phyloP scores from a whole-genome alignment of 805 yeast genomes.

The Saccharomyces kudriavzevii region DNA sequence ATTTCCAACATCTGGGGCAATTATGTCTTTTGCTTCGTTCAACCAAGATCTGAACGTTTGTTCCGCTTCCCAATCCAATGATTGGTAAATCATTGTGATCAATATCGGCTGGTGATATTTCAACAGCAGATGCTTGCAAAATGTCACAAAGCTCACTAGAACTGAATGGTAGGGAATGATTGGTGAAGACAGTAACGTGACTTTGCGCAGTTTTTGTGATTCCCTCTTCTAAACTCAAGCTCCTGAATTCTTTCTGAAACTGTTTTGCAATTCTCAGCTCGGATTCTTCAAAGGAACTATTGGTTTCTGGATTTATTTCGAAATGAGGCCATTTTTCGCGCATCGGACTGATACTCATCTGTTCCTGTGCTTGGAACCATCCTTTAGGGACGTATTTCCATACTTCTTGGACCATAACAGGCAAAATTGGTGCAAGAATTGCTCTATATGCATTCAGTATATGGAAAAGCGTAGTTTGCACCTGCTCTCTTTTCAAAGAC shows the following conservation, averaged over 20 bases:
- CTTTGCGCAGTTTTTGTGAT: conserved; percentile 22
- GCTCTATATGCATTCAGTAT: conserved; percentile 57
- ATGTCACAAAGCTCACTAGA: conserved; percentile 46
- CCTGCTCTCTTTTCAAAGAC: conserved; percentile 33
- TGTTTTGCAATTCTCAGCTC: conserved; percentile 15
- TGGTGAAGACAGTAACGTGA: conserved; percentile 23
- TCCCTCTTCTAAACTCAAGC: conserved; percentile 9
- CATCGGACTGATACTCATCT: not conserved
- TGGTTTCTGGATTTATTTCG: not conserved
- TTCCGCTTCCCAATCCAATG: conserved; percentile 14
- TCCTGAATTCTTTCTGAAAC: conserved; percentile 15
- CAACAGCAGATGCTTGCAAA: conserved; percentile 56
- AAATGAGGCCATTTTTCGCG: conserved; percentile 4
- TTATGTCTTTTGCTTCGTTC: conserved; percentile 38
- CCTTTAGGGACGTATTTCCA: conserved; percentile 53
- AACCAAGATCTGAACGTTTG: conserved; percentile 32
- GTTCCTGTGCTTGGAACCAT: conserved; percentile 13
- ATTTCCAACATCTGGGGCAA: conserved; percentile 96
- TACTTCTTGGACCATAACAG: conserved; percentile 78
- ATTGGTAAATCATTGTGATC: not conserved
- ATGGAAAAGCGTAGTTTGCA: conserved; percentile 58
- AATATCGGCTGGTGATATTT: conserved; percentile 24
- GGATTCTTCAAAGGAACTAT: conserved; percentile 10
- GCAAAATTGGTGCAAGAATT: conserved; percentile 71
- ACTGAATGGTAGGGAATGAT: conserved; percentile 8